phyloP scores from a whole-genome alignment of 1,139 yeast species.

The Lodderomyces metapsilosis region DNA sequence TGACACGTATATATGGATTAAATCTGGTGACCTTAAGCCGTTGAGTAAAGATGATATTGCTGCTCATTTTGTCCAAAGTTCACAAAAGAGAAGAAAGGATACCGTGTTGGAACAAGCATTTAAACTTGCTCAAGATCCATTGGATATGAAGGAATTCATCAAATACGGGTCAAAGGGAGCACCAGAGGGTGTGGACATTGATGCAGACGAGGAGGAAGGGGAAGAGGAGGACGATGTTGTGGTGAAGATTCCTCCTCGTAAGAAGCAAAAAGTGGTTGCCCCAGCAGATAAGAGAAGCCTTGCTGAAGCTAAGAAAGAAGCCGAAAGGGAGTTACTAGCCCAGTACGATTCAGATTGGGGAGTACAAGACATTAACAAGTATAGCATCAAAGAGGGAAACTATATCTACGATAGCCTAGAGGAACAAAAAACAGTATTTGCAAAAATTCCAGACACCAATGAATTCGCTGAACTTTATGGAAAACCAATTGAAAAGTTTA shows the following conservation, averaged over 20 bases:
- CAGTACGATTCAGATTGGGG: conserved; percentile 49
- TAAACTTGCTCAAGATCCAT: conserved; percentile 40
- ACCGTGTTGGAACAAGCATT: conserved; percentile 38
- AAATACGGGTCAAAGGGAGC: conserved; percentile 42
- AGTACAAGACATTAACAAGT: conserved; percentile 28
- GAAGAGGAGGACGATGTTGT: conserved; percentile 20
- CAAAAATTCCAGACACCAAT: conserved; percentile 25
- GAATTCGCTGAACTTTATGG: conserved; percentile 20
- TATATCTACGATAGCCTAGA: conserved; percentile 34
- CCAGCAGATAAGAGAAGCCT: conserved; percentile 9
- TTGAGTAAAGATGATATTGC: conserved; percentile 28
- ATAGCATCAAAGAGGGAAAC: conserved; percentile 28
- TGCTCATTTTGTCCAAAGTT: conserved; percentile 22
- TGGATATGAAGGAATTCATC: conserved; percentile 43
- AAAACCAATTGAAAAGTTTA: conserved; percentile 19
- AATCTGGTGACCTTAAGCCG: conserved; percentile 39
- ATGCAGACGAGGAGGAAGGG: conserved; percentile 16
- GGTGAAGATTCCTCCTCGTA: conserved; percentile 13
- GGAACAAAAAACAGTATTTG: conserved; percentile 28
- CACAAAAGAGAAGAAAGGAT: conserved; percentile 33
- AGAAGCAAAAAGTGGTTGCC: conserved; percentile 7
- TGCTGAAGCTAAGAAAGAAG: conserved; percentile 20
- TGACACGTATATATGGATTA: conserved; percentile 66
- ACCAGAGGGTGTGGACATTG: conserved; percentile 24
- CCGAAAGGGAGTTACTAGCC: conserved; percentile 18